Evolutionary conservation across 2,329 filamentous ascomycete species (phyloP), one percentile per base, ranked within the genome.

Genomic region (Monosporascus sp.): DNA sequence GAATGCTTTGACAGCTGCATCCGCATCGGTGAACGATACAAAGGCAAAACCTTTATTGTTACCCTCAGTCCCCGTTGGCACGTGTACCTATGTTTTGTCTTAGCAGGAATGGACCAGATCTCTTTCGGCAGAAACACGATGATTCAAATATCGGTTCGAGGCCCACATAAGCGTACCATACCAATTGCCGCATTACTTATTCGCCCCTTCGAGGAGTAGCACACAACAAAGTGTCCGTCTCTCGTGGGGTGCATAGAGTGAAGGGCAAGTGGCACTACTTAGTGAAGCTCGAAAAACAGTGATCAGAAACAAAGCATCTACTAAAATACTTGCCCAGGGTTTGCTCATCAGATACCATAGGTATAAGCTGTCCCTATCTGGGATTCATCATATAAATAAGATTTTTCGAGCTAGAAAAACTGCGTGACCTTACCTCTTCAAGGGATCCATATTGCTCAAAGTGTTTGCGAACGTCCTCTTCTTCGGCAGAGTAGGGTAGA

Each of bases 321-420:
- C 94, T 97, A 99, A 96, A 95, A 96, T 94, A 88, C 82, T 90
- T 86, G 91, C 86, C 86, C 87, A 85, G 84, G 76, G 73, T 80
- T 34, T 90, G 42, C 79, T 84, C 89, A 92, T 95, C 92, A 97
- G 78, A 79, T 90, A 89, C 90, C 75, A 67, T 72, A 70, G 79
- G 88, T 88, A 93, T 97, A 89, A 91, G 93, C 85, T 97, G 94
- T 97, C 94, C 94, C 94, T 97, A 97, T 97, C 94, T 88, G 88
- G 83, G 83, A 77, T 90, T 97, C 93, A 97, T 97, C 94, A 93
- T 82, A 72, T 75, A 77, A 79, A 60, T 58, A 65, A 61, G 54
- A 48, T 48, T 47, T 47, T 50, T 42, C 45, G 60, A 55, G 60
- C 50, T 49, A 45, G 53, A 62, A 58, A 56, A 56, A 58, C 48